Evolutionary conservation across 495 filamentous ascomycete species (phyloP), one percentile per base, ranked within the genome.

Genomic region (Polyplosphaeria fusca): DNA sequence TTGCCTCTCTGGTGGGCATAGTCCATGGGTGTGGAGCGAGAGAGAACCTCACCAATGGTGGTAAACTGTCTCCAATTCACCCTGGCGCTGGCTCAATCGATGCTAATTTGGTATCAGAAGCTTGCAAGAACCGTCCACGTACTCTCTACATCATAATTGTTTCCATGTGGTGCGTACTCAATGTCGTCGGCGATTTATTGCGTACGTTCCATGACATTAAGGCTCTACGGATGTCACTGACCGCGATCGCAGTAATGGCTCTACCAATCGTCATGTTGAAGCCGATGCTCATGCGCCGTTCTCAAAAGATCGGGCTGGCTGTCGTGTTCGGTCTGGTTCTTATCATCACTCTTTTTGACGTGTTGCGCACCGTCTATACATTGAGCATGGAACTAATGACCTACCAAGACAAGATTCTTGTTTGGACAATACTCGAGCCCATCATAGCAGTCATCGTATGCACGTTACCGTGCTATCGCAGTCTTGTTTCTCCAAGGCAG

Each of bases 391-490:
- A 40, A n/a, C 35, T 52, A 4, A 4, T 18, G 14, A 9, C 23
- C 3, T 20, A 11, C 22, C 48, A 4, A 26, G 48, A 52, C 14
- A 4, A 9, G 5, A 40, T 40, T 26, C 14, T 13, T 11, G 16
- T 52, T 9, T 52, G 35, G 48, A 22, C 19, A 7, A 41, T 41
- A 14, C 35, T 52, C 4, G 48, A 52, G n/a, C 48, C 48, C 19
- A 40, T 18, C 3, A 30, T 52, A 40, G 48, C 48, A 3, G 48
- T 52, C 30, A 52, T 52, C 24, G 48, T 52, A n/a, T 52, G 48
- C 35, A 35, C 48, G 19, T 26, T 52, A 13, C 48, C 48, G n/a
- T 52, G 35, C 19, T 52, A 52, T 41, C 9, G 30, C 7, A 35
- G 30, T 35, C 30, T 35, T 35, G 30, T 35, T n/a, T n/a, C n/a